Evolutionary conservation across 305 asterid species (phyloP).

Genomic region (Fraxinus paxiana): DNA sequence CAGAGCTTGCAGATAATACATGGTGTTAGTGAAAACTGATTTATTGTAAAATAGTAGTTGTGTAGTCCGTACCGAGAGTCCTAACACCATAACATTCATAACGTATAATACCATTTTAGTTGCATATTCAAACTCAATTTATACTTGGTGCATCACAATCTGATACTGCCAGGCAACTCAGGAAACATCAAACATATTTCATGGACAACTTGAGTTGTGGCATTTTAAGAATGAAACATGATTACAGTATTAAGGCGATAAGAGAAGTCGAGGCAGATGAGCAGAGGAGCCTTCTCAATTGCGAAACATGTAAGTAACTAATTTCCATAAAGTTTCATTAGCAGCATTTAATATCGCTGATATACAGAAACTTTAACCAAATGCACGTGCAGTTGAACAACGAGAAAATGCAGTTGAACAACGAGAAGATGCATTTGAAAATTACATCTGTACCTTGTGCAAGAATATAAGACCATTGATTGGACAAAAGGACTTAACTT

Average conservation of each 20-base stretch:
- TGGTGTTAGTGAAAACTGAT: neutral
- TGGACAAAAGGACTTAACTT: constrained; percentile 32
- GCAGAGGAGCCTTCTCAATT: neutral
- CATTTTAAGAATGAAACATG: constrained; percentile 34
- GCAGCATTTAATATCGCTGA: neutral
- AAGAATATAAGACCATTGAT: constrained; percentile 29
- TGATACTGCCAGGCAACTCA: constrained; percentile 36
- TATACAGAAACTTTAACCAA: neutral
- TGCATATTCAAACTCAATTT: neutral
- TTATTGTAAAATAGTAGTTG: neutral
- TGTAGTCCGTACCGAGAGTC: neutral
- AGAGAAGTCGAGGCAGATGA: constrained; percentile 32
- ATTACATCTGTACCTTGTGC: constrained; percentile 34
- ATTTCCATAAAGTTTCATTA: neutral
- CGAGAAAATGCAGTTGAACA: neutral
- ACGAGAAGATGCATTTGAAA: neutral
- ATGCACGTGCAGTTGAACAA: constrained; percentile 25
- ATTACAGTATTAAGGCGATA: constrained; percentile 27
- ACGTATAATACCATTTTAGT: neutral
- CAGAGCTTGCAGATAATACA: neutral
- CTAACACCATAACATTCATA: neutral
- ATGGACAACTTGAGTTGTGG: constrained; percentile 42
- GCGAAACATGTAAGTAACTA: constrained; percentile 27
- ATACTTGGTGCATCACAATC: constrained; percentile 8
- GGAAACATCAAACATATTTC: constrained; percentile 37